Percentiles rank a stretch among this genome's conserved stretches.
phyloP scores from a whole-genome alignment of 768 basidiomycete species.

The Clitopilus hobsonii region DNA sequence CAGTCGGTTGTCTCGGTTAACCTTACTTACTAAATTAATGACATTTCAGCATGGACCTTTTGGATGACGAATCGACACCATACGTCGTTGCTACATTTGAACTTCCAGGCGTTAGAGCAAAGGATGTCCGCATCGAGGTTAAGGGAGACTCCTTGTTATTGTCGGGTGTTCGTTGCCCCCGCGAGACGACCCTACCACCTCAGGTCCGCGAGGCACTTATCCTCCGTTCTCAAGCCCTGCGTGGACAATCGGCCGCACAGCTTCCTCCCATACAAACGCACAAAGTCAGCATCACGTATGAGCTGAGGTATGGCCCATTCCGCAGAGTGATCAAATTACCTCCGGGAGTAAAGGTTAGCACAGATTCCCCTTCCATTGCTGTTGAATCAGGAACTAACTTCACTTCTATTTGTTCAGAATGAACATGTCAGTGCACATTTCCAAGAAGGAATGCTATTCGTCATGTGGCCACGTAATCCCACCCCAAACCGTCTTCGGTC shows the following conservation, averaged over 20 bases:
- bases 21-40: not conserved
- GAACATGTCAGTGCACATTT: slow-evolving; percentile 30
- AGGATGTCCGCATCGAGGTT: slow-evolving; percentile 29
- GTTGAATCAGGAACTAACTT: slow-evolving; percentile 6
- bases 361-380: slow-evolving; percentile 4
- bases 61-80: slow-evolving; percentile 31
- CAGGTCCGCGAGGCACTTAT: slow-evolving; percentile 1
- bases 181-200: not conserved
- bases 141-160: slow-evolving; percentile 29
- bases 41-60: slow-evolving; percentile 33
- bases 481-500: slow-evolving; percentile 1
- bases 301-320: slow-evolving; percentile 42
- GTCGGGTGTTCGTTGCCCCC: slow-evolving; percentile 25
- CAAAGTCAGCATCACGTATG: slow-evolving; percentile 19
- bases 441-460: slow-evolving; percentile 35
- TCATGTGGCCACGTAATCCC: slow-evolving; percentile 34
- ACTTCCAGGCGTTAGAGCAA: slow-evolving; percentile 37
- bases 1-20: not conserved
- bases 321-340: slow-evolving; percentile 32
- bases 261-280: not conserved
- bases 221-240: not conserved
- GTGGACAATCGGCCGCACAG: slow-evolving; percentile 10
- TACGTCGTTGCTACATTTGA: slow-evolving; percentile 35
- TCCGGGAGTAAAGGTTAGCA: slow-evolving; percentile 30
- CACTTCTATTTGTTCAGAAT: slow-evolving; percentile 21